Base-by-base conservation (phyloP, 257 asterid species). In the Leptodermis oblonga region DNA sequence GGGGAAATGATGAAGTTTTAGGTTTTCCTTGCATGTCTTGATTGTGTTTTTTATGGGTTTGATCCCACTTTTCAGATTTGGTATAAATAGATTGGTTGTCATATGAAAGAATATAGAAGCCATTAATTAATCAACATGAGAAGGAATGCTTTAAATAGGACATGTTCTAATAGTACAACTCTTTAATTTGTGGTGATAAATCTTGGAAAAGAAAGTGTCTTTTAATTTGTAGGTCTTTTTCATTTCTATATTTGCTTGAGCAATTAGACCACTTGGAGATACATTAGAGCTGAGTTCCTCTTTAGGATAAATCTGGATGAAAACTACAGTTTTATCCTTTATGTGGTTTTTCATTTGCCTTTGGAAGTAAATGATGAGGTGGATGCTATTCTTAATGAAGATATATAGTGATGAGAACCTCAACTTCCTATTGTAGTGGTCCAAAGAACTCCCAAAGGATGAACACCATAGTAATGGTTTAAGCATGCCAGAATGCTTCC, bases 81-180 rank as follows among this genome's bases (percentile, higher is more conserved):
- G n/a, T 25, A 36, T n/a, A 65, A 67, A 36, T 46, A 11, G 13
- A 20, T 18, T 30, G 60, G 4, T 5, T 48, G 14, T 49, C 49
- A 7, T 36, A 45, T 36, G 63, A 13, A 23, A 52, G 59, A n/a
- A 51, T n/a, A n/a, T n/a, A n/a, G n/a, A n/a, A n/a, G n/a, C n/a
- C n/a, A n/a, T n/a, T n/a, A n/a, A n/a, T 36, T 62, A 62, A n/a
- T 23, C 25, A 41, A 12, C 49, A 37, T n/a, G 33, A 0, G 49
- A 23, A 31, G 37, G 34, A 31, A 30, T 46, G 30, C 22, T 62
- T 37, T 68, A 26, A 26, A 12, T 34, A n/a, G 17, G 62, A 26
- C 62, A 68, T 34, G 62, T 22, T 66, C 20, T 49, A 52, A 51
- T 2, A 67, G 62, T 34, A 67, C 62, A n/a, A 22, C 59, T 34